These are phyloP conservation scores for Microglena sp. DNA, from an alignment of 139 green algal species.

Conservation along the genomic window DNA sequence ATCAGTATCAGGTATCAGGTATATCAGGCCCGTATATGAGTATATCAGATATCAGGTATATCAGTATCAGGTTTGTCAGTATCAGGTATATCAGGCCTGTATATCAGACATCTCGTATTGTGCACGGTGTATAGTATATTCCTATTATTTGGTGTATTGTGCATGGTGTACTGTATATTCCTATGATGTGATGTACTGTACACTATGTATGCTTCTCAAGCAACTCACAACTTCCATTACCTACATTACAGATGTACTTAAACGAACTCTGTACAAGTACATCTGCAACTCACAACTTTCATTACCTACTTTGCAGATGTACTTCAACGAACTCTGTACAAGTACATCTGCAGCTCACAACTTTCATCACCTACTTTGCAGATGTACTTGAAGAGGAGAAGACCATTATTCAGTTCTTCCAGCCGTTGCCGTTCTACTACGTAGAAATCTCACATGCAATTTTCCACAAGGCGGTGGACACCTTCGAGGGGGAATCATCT, in stretches of 20 bases:
- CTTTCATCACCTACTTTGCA: slow-evolving; percentile 13
- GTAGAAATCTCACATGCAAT: slow-evolving; percentile 43
- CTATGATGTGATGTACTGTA: not conserved
- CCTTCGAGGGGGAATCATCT: slow-evolving; percentile 21
- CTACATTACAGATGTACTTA: not conserved
- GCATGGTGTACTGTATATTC: not conserved
- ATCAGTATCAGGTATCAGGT: no score
- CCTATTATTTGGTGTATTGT: no score
- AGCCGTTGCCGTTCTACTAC: slow-evolving; percentile 69
- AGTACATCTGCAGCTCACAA: not conserved
- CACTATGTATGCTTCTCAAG: not conserved
- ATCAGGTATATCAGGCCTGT: no score
- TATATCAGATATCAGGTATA: no score
- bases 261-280: not conserved
- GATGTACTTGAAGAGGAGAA: slow-evolving; percentile 48
- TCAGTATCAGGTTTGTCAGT: no score
- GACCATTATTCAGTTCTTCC: slow-evolving; percentile 42
- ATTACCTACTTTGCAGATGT: not conserved
- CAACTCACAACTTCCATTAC: not conserved
- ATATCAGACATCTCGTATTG: no score
- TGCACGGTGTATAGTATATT: no score
- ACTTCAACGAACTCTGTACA: not conserved
- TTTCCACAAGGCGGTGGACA: slow-evolving; percentile 37
- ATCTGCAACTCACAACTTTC: not conserved
- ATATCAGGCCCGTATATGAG: no score